Evolutionary conservation across 495 filamentous ascomycete species (phyloP), one percentile per base, ranked within the genome.

Genomic region (Penicillium cataractarum): DNA sequence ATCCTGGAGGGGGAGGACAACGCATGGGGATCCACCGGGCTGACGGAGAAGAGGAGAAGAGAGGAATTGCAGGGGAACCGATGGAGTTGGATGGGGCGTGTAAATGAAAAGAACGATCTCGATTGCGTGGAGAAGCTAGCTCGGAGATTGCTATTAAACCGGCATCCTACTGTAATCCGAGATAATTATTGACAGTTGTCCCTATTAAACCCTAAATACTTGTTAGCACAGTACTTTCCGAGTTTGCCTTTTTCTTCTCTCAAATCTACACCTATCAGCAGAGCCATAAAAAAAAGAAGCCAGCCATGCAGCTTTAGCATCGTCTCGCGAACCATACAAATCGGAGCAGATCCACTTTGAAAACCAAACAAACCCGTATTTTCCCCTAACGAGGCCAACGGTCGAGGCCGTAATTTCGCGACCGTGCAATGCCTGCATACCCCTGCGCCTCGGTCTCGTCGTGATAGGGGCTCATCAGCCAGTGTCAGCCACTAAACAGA

Each of bases 381-480:
- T 24, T 21, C 42, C 10, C 9, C 7, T 1, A 5, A 19, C 6
- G 19, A 19, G 9, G 39, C 39, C 39, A 46, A 22, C 42, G 42
- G 42, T 46, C 42, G 42, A 46, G 42, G 9, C 42, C 17, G 24
- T 46, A 46, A 46, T 46, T 24, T 46, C 42, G 42, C 42, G 42
- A 24, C 42, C 42, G 42, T 46, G 42, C 42, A 46, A 21, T 10
- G 42, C 19, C 8, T 61, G 59, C 59, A 61, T 61, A 56, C 65
- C 64, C 64, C 61, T 64, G 65, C 52, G 26, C 60, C 59, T 61
- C 40, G 44, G 60, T 54, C 40, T 29, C n/a, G 24, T 37, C 22
- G 55, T 70, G 64, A 70, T 67, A 65, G 60, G 63, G 57, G 46
- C 39, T 50, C 35, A 33, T 52, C 33, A 22, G 1, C 40, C 46